Evolutionary conservation across 306 rosid species (phyloP).

Genomic region (Lagenaria siceraria): DNA sequence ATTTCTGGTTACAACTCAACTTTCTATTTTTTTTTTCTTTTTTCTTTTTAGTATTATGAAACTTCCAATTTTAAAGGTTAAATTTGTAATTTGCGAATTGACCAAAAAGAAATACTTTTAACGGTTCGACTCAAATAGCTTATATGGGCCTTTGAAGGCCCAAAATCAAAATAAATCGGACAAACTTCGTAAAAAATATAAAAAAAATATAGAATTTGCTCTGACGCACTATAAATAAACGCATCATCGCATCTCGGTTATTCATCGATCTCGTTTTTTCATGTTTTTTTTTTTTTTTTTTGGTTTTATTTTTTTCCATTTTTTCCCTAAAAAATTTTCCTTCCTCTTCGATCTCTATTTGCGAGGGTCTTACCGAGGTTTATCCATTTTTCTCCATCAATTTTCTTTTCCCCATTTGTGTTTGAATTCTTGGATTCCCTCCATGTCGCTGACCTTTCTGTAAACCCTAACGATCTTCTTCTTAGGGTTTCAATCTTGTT

Average conservation of each 20-base stretch:
- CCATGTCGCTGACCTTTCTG: slow-evolving; percentile 3
- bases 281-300: background rate
- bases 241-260: background rate
- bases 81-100: too few relatives aligned
- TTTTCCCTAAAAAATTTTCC: background rate
- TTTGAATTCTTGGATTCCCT: slow-evolving; percentile 13
- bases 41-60: too few relatives aligned
- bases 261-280: slow-evolving; percentile 12
- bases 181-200: background rate
- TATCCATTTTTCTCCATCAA: slow-evolving; percentile 1
- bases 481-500: background rate
- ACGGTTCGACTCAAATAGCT: background rate
- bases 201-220: background rate
- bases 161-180: background rate
- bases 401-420: background rate
- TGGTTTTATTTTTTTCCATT: background rate
- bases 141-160: background rate
- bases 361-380: slow-evolving; percentile 10
- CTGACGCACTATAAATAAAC: background rate
- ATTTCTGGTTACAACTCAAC: too few relatives aligned
- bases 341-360: slow-evolving; percentile 2
- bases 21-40: too few relatives aligned
- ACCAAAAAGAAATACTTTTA: too few relatives aligned
- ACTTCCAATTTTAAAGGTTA: too few relatives aligned
- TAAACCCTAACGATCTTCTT: slow-evolving; percentile 12